Evolutionary conservation across 176 grass and related monocot species (phyloP).

Genomic region (Ampelocalamus luodianensis): DNA sequence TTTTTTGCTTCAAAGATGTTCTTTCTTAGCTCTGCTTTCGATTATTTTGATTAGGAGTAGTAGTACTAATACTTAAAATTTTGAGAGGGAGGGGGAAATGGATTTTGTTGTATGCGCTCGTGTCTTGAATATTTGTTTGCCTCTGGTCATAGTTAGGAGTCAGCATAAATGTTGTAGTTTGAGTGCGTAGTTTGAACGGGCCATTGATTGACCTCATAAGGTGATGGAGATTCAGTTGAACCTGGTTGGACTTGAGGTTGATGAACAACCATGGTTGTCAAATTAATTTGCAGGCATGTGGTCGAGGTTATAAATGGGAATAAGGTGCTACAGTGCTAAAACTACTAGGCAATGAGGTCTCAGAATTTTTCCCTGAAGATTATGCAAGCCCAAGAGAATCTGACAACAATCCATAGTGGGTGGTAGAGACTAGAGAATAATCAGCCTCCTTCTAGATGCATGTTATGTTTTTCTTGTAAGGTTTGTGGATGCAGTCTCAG

Average conservation of each 20-base stretch:
- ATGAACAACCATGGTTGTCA: background rate
- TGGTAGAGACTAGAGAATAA: background rate
- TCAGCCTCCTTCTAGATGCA: background rate
- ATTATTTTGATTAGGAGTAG: background rate
- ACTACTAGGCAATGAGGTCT: background rate
- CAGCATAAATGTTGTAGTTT: background rate
- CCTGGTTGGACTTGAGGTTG: background rate
- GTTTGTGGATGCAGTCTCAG: background rate
- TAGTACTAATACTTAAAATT: background rate
- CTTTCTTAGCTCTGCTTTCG: background rate
- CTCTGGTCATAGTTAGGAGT: background rate
- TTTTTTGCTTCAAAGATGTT: background rate
- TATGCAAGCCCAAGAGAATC: background rate
- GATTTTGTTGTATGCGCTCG: background rate
- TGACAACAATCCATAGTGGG: background rate
- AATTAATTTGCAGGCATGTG: background rate
- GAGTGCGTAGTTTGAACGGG: background rate
- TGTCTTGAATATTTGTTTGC: constrained; percentile 20
- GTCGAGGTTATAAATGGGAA: background rate
- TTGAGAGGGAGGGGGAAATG: background rate
- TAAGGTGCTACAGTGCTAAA: background rate
- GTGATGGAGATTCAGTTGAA: background rate
- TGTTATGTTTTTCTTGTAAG: background rate
- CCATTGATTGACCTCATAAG: background rate
- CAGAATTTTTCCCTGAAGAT: background rate